phyloP scores from a whole-genome alignment of 164 flowering plant species.

The Protea cynaroides region DNA sequence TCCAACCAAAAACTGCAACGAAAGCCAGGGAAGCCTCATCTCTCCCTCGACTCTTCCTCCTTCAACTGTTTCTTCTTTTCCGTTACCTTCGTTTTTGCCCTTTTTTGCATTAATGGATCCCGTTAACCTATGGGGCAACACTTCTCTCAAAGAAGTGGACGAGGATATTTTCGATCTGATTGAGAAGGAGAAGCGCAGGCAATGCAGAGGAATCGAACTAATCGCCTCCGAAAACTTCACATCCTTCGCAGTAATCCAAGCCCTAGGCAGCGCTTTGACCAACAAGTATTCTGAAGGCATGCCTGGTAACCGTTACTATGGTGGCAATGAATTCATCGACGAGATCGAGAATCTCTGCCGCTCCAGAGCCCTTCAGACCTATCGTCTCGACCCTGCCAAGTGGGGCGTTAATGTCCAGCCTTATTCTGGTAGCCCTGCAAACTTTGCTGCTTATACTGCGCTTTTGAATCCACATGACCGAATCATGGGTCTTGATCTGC shows the following conservation, averaged over 20 bases:
- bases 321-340: conserved; percentile 97
- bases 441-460: conserved; percentile 97
- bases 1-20: too few species aligned
- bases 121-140: conserved; percentile 76
- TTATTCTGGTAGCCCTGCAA: conserved; percentile 90
- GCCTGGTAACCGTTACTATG: conserved; percentile 98
- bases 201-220: conserved; percentile 90
- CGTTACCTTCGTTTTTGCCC: neutral
- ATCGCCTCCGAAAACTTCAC: conserved; percentile 98
- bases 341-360: conserved; percentile 89
- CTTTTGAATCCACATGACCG: conserved; percentile 87
- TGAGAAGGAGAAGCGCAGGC: conserved; percentile 95
- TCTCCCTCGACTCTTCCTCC: neutral
- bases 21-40: neutral
- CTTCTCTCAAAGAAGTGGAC: conserved; percentile 56
- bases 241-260: conserved; percentile 93
- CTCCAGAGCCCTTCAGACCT: conserved; percentile 73
- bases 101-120: conserved; percentile 55
- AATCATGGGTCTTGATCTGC: conserved; percentile 94
- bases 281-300: conserved; percentile 99
- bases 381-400: conserved; percentile 49
- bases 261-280: conserved; percentile 86
- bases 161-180: conserved; percentile 88
- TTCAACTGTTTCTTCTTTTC: neutral
- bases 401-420: conserved; percentile 99